Conservation (phyloP, 1,284 basidiomycete genomes). For the Cryptococcus wingfieldii region DNA sequence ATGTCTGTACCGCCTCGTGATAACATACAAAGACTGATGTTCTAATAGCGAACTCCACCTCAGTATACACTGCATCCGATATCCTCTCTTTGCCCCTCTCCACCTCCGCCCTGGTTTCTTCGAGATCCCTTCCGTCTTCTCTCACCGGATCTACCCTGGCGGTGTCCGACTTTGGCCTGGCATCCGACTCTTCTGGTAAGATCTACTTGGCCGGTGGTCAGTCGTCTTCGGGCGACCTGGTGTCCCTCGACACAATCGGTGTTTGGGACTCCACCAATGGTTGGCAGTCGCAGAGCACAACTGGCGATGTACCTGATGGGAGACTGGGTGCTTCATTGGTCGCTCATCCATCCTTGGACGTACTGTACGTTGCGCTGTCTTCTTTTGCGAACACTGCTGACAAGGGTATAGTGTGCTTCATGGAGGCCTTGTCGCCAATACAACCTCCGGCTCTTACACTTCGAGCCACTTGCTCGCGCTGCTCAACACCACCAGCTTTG, state of each 20-base stretch:
- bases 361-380: slow-evolving; percentile 23
- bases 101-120: slow-evolving; percentile 21
- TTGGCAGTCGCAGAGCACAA: slow-evolving; percentile 36
- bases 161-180: slow-evolving; percentile 45
- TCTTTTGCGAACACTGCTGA: slow-evolving; percentile 5
- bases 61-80: slow-evolving; percentile 39
- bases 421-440: slow-evolving; percentile 33
- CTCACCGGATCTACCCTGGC: slow-evolving; percentile 38
- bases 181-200: slow-evolving; percentile 25
- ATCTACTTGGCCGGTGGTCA: slow-evolving; percentile 44
- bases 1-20: slow-evolving; percentile 10
- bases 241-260: slow-evolving; percentile 33
- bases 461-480: slow-evolving; percentile 33
- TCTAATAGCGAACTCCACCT: slow-evolving; percentile 17
- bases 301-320: slow-evolving; percentile 39
- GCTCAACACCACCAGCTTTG: slow-evolving; percentile 45
- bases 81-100: slow-evolving; percentile 33
- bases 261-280: slow-evolving; percentile 35
- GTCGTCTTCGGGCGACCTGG: slow-evolving; percentile 33
- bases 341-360: slow-evolving; percentile 40
- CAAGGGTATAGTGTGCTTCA: slow-evolving; percentile 28
- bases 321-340: slow-evolving; percentile 45
- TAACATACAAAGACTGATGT: neutral
- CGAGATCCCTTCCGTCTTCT: slow-evolving; percentile 22
- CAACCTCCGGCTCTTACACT: slow-evolving; percentile 18